Conservation (phyloP, 2,329 filamentous ascomycete genomes). For the Trichoderma guizhouense region DNA sequence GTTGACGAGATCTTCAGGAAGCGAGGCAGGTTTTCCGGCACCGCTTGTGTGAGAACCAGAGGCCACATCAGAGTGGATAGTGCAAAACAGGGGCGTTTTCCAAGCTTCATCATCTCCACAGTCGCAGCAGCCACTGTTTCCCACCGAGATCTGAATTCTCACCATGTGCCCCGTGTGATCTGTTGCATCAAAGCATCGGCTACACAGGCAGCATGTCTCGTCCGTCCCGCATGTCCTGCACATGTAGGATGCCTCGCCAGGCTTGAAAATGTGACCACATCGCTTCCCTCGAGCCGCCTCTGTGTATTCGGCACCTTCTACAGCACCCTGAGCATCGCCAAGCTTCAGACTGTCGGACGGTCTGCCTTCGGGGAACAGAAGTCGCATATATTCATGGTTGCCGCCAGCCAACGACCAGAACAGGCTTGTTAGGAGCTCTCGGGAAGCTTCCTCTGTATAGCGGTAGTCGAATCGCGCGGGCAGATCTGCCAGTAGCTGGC, state of each 20-base stretch:
- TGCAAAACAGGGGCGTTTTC: conserved; percentile 82
- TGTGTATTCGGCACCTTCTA: conserved; percentile 92
- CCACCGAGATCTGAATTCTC: conserved; percentile 79
- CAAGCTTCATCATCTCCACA: conserved; percentile 96
- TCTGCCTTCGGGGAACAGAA: conserved; percentile 78
- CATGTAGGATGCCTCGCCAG: conserved; percentile 87
- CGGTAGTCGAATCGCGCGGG: conserved; percentile 71
- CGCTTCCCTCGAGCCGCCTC: conserved; percentile 86
- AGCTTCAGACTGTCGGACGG: conserved; percentile 69
- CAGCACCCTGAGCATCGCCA: conserved; percentile 82
- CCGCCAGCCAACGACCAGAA: conserved; percentile 84
- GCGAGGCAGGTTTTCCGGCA: conserved; percentile 52
- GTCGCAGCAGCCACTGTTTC: conserved; percentile 95
- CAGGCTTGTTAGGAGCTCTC: conserved; percentile 71
- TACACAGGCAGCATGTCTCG: conserved; percentile 93
- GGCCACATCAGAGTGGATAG: conserved; percentile 74
- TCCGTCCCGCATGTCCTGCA: conserved; percentile 94
- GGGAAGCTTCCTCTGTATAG: conserved; percentile 68
- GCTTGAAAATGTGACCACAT: conserved; percentile 96
- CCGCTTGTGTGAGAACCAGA: conserved; percentile 56
- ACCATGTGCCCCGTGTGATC: conserved; percentile 94
- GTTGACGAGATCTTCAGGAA: conserved; percentile 72
- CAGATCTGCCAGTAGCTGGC: conserved; percentile 74
- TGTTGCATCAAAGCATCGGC: conserved; percentile 89
- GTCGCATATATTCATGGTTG: conserved; percentile 67